Base-by-base conservation (phyloP, 1,139 yeast species). In the Geotrichum carabidarum region DNA sequence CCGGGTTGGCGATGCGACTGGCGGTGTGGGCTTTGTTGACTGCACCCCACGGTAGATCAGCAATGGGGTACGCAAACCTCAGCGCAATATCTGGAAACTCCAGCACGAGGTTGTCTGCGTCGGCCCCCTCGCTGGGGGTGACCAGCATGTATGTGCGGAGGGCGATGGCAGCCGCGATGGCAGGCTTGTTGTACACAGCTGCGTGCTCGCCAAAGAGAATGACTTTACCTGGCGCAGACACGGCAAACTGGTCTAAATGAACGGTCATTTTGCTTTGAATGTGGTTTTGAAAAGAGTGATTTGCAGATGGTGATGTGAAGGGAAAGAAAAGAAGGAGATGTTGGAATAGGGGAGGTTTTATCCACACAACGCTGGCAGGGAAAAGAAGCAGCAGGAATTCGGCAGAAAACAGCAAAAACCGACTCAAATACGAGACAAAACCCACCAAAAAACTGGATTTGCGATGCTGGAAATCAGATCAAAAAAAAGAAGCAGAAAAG, bases 201-300 rank as follows among this genome's bases (percentile, higher is more conserved):
- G 98, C 88, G 67, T 93, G 99, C 67, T 93, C 99, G 27, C 99
- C 99, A 67, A 90, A 94, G 47, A 94, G 78, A 63, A 93, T 94
- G 44, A 90, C 96, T 68, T 94, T 93, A 7, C 98, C 99, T 0
- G 99, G 99, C 1, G 99, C 95, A 58, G 96, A 87, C 1, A 89
- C 88, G 55, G 82, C 73, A 68, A 90, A 88, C 38, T 50, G 53
- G 31, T 48, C 52, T 4, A 48, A 27, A 34, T 48, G 41, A 32
- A 52, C 51, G 36, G 55, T 52, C 55, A 52, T 52, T 36, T 17
- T 18, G 27, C 5, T 5, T n/a, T 40, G 22, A 8, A 17, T 1
- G 44, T 9, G 37, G 35, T 30, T 11, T n/a, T 27, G 35, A 45
- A 34, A 14, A 47, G 43, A 42, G 12, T 14, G 27, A 40, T 4